A percentile compares a stretch with the other conserved stretches of the same genome.
Conservation (phyloP, 2,329 filamentous ascomycete genomes). For the Ophiocordyceps polyrhachis-furcata region DNA sequence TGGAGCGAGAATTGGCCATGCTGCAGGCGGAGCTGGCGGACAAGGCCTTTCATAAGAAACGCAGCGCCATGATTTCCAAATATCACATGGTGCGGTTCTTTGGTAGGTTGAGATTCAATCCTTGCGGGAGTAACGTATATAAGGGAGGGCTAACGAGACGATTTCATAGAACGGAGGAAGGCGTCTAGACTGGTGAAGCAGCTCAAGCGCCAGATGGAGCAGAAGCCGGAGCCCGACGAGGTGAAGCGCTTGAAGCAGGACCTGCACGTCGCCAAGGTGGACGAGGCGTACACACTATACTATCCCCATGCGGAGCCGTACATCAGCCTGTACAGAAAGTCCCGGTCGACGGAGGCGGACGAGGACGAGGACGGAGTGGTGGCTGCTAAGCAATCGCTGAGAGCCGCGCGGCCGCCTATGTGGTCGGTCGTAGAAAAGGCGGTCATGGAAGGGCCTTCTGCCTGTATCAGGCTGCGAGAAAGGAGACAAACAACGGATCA, state of each 20-base stretch:
- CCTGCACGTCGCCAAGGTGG: constrained; percentile 52
- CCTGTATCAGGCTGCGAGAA: constrained; percentile 26
- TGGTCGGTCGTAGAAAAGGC: constrained; percentile 50
- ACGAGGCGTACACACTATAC: constrained; percentile 57
- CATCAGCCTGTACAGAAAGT: constrained; percentile 37
- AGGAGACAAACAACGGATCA: constrained; percentile 15
- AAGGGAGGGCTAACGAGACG: not conserved
- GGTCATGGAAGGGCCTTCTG: constrained; percentile 31
- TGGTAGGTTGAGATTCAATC: constrained; percentile 25
- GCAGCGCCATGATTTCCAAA: constrained; percentile 52
- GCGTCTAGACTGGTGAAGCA: constrained; percentile 48
- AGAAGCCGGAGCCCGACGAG: constrained; percentile 31
- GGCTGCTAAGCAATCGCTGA: constrained; percentile 23
- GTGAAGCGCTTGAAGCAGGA: constrained; percentile 30
- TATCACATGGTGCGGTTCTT: constrained; percentile 80
- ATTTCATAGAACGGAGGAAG: constrained; percentile 46
- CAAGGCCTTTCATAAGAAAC: constrained; percentile 39
- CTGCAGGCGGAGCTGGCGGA: constrained; percentile 45
- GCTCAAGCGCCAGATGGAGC: constrained; percentile 36
- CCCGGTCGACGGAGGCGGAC: constrained; percentile 16
- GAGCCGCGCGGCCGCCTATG: constrained; percentile 36
- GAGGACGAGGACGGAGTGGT: constrained; percentile 19
- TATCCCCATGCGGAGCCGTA: constrained; percentile 56
- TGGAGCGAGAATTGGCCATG: constrained; percentile 52
- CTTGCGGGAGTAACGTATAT: too few species aligned